Conservation (phyloP, 805 yeast genomes). For the Clavispora fructus region DNA sequence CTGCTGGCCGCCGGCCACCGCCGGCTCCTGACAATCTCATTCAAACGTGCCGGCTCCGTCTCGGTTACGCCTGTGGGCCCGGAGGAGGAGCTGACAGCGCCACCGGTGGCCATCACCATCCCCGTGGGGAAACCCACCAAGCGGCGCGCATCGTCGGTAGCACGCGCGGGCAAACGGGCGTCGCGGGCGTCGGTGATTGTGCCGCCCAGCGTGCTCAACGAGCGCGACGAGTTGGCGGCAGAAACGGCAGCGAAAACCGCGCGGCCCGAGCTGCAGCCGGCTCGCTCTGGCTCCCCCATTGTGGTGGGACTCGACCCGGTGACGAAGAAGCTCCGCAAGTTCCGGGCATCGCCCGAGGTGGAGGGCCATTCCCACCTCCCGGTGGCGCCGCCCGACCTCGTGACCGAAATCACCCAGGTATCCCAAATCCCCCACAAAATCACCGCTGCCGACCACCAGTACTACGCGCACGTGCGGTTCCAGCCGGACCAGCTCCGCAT, state of each 20-base stretch:
- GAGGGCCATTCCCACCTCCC: constrained; percentile 16
- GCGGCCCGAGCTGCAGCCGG: constrained; percentile 1
- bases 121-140: constrained; percentile 27
- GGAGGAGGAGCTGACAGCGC: constrained; percentile 6
- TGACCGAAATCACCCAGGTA: constrained; percentile 24
- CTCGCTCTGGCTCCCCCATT: constrained; percentile 7
- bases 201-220: constrained; percentile 2
- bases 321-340: constrained; percentile 25
- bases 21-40: constrained; percentile 32
- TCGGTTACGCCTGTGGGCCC: constrained; percentile 18
- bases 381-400: constrained; percentile 37
- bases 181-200: constrained; percentile 5
- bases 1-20: constrained; percentile 28
- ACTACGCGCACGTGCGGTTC: constrained; percentile 40
- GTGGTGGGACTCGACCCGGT: constrained; percentile 31
- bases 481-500: constrained; percentile 54
- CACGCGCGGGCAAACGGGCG: constrained; percentile 2
- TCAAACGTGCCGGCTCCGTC: constrained; percentile 25
- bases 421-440: constrained; percentile 34
- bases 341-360: constrained; percentile 8
- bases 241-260: not conserved
- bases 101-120: constrained; percentile 35
- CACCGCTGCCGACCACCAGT: constrained; percentile 31
- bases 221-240: constrained; percentile 2
- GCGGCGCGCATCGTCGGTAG: constrained; percentile 23